Percentiles rank a stretch among this genome's conserved stretches.
phyloP scores from a whole-genome alignment of 768 basidiomycete species.

The Hygrocybe punicea region DNA sequence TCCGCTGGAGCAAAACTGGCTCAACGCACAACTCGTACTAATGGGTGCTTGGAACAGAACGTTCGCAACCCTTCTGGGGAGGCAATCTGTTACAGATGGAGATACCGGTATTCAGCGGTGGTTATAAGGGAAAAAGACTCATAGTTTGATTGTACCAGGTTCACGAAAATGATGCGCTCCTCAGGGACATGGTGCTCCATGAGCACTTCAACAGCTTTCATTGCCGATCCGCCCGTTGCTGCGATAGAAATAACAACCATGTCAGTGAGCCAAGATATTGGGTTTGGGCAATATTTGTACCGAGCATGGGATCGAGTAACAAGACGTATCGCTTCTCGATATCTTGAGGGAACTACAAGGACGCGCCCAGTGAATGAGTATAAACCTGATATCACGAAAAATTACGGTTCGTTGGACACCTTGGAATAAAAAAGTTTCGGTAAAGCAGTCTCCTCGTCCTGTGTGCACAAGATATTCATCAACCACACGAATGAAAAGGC shows the following conservation, averaged over 20 bases:
- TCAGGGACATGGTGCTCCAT: conserved; percentile 90
- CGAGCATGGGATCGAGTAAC: conserved; percentile 96
- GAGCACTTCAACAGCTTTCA: conserved; percentile 94
- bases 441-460: conserved; percentile 93
- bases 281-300: conserved; percentile 40
- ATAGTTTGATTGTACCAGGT: conserved; percentile 57
- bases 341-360: conserved; percentile 81
- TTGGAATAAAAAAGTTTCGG: conserved; percentile 93
- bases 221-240: conserved; percentile 96
- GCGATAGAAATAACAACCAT: neutral
- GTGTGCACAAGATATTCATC: conserved; percentile 1
- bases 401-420: conserved; percentile 34
- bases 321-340: conserved; percentile 89
- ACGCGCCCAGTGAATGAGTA: neutral
- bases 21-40: conserved; percentile 66
- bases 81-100: conserved; percentile 57
- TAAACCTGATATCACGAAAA: neutral
- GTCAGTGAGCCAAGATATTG: neutral
- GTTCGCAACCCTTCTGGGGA: conserved; percentile 84
- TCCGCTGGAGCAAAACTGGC: too few relatives aligned
- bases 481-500: neutral
- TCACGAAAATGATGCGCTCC: conserved; percentile 92
- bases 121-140: neutral
- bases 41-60: conserved; percentile 74
- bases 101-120: neutral